Conservation (phyloP, 1,284 basidiomycete species). For the Pholiota adiposa region DNA sequence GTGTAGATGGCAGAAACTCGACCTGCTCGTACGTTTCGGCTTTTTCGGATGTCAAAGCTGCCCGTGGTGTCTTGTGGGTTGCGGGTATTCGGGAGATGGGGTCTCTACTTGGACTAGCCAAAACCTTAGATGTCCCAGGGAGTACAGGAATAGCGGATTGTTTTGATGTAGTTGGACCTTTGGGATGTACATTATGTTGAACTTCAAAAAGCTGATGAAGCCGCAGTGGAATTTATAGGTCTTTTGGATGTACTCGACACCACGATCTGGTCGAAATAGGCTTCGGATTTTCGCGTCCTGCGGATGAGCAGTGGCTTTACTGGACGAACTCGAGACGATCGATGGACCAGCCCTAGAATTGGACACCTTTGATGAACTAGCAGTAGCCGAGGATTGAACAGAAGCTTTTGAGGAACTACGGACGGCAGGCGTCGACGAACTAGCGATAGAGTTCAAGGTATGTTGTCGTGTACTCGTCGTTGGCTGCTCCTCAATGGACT, state of each 20-base stretch:
- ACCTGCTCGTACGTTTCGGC: no score
- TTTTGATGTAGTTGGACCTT: background rate
- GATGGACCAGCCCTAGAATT: background rate
- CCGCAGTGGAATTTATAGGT: no score
- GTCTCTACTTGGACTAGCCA: background rate
- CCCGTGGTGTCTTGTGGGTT: no score
- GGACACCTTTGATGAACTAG: background rate
- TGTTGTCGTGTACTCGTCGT: slow-evolving; percentile 22
- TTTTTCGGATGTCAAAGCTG: no score
- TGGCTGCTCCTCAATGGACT: slow-evolving; percentile 18
- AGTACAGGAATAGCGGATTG: no score
- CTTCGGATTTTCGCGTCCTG: background rate
- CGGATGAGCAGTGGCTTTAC: background rate
- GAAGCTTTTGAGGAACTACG: slow-evolving; percentile 11
- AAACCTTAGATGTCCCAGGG: no score
- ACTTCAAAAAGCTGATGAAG: no score
- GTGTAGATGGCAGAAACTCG: background rate
- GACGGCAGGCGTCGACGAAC: slow-evolving; percentile 9
- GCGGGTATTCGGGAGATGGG: no score
- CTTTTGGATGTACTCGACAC: background rate
- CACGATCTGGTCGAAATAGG: background rate
- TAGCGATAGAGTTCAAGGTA: slow-evolving; percentile 20
- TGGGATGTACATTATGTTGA: no score
- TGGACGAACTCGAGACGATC: background rate
- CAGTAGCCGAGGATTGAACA: background rate